phyloP scores from a whole-genome alignment of 1,139 yeast species.

The Debaryomycetaceae sp. region DNA sequence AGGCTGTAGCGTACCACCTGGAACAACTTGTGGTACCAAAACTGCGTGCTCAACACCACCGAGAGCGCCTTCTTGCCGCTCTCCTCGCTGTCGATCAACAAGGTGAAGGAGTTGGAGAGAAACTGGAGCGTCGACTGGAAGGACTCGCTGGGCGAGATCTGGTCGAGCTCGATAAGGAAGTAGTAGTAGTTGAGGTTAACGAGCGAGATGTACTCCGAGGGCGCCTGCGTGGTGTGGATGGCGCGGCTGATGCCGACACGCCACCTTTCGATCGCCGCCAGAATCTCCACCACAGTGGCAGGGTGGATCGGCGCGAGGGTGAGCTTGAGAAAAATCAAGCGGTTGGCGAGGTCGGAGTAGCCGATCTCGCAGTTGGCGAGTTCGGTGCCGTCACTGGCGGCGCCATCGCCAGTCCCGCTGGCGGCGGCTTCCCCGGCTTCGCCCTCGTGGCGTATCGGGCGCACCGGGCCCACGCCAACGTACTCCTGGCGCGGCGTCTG shows the following conservation, averaged over 20 bases:
- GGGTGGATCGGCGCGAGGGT: conserved; percentile 6
- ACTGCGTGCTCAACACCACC: conserved; percentile 17
- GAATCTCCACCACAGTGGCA: conserved; percentile 18
- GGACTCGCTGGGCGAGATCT: conserved; percentile 32
- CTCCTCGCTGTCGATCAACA: conserved; percentile 23
- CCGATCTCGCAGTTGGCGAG: conserved; percentile 19
- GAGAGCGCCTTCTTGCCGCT: conserved; percentile 12
- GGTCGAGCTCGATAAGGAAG: conserved; percentile 38
- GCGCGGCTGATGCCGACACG: conserved; percentile 25
- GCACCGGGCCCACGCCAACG: conserved; percentile 15
- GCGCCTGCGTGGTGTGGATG: conserved; percentile 23
- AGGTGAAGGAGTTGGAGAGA: conserved; percentile 36
- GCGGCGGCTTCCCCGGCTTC: not conserved
- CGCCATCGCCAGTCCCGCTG: not conserved
- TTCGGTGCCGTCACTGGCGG: conserved; percentile 6
- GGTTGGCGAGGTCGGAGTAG: conserved; percentile 18
- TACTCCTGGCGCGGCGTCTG: conserved; percentile 26
- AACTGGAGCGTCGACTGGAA: conserved; percentile 41
- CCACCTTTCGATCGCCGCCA: conserved; percentile 34
- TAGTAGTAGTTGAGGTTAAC: conserved; percentile 38
- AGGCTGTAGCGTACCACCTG: conserved; percentile 31
- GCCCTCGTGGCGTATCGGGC: not conserved
- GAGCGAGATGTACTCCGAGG: conserved; percentile 30
- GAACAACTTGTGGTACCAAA: conserved; percentile 34
- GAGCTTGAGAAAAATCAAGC: conserved; percentile 17